A percentile compares a stretch with the other conserved stretches of the same genome.
These are phyloP conservation scores for Sporothrix luriei DNA, from an alignment of 2,329 filamentous ascomycete species.

Conservation along the genomic window DNA sequence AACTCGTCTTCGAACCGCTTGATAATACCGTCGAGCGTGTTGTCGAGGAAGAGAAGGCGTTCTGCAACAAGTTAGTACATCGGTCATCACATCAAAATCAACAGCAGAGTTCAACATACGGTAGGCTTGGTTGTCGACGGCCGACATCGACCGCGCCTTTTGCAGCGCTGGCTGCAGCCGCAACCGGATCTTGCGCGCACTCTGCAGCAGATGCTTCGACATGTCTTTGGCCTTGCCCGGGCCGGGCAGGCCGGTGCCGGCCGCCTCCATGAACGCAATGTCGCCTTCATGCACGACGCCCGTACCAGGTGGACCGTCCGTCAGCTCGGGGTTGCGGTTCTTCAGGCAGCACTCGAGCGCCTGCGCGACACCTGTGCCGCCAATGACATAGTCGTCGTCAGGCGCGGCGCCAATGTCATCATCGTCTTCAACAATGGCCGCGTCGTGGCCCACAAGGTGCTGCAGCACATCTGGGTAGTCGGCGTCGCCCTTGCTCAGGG, in stretches of 20 bases:
- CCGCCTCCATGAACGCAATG: slow-evolving; percentile 42
- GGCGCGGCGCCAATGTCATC: slow-evolving; percentile 71
- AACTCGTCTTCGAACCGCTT: slow-evolving; percentile 95
- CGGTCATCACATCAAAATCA: not conserved
- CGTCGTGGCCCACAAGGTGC: slow-evolving; percentile 77
- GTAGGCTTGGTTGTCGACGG: slow-evolving; percentile 71
- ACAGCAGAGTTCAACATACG: slow-evolving; percentile 56
- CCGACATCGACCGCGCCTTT: slow-evolving; percentile 68
- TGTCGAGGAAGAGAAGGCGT: slow-evolving; percentile 81
- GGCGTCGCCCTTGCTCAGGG: slow-evolving; percentile 42
- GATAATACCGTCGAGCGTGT: slow-evolving; percentile 88
- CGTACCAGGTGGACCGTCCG: slow-evolving; percentile 49
- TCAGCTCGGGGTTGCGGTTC: slow-evolving; percentile 69
- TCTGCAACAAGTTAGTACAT: slow-evolving; percentile 49
- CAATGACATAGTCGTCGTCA: slow-evolving; percentile 93
- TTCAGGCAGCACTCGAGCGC: slow-evolving; percentile 87
- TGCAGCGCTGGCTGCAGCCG: slow-evolving; percentile 81
- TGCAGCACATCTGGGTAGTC: slow-evolving; percentile 78
- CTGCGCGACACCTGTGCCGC: slow-evolving; percentile 92
- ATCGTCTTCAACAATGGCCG: slow-evolving; percentile 53
- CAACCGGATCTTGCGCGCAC: slow-evolving; percentile 83
- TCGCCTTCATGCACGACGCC: slow-evolving; percentile 59
- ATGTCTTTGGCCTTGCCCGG: slow-evolving; percentile 80
- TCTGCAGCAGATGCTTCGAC: slow-evolving; percentile 84
- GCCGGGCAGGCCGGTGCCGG: slow-evolving; percentile 40